These are phyloP conservation scores for Penicillium vulpinum DNA, from an alignment of 2,329 filamentous ascomycete genomes.

Conservation along the genomic window DNA sequence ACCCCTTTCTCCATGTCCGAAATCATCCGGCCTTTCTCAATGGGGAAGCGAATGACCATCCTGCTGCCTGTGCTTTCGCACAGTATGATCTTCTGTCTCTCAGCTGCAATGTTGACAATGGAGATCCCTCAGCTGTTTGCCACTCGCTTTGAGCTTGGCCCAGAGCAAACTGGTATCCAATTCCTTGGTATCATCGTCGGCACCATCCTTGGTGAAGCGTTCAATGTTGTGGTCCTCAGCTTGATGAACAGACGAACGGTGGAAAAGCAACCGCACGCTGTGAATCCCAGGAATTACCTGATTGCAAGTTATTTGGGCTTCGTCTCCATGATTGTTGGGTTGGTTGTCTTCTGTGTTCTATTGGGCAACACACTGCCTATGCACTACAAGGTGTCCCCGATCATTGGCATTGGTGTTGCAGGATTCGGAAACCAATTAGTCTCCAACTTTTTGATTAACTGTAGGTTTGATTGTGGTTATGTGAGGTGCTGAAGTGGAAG, in stretches of 20 bases:
- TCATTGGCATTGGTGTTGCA: not conserved
- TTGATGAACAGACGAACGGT: not conserved
- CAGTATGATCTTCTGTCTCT: not conserved
- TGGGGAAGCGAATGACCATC: not conserved
- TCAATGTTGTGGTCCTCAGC: not conserved
- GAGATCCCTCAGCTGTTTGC: not conserved
- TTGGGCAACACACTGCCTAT: not conserved
- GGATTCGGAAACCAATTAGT: not conserved
- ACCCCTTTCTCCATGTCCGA: not conserved
- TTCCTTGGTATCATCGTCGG: not conserved
- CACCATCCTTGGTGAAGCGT: not conserved
- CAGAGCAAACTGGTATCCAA: not conserved
- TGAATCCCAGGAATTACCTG: not conserved
- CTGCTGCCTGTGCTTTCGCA: not conserved
- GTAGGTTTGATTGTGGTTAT: not conserved
- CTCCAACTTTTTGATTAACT: not conserved
- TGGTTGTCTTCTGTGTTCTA: not conserved
- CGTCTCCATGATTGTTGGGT: not conserved
- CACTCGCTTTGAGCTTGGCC: not conserved
- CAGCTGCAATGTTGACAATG: not conserved
- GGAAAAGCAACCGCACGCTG: not conserved
- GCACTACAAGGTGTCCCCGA: not conserved
- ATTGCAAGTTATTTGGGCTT: not conserved
- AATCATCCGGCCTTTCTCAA: not conserved
- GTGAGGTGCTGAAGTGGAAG: not conserved